Base-by-base conservation (phyloP, 176 grass and related monocot species). In the Cenchrus fungigraminus region DNA sequence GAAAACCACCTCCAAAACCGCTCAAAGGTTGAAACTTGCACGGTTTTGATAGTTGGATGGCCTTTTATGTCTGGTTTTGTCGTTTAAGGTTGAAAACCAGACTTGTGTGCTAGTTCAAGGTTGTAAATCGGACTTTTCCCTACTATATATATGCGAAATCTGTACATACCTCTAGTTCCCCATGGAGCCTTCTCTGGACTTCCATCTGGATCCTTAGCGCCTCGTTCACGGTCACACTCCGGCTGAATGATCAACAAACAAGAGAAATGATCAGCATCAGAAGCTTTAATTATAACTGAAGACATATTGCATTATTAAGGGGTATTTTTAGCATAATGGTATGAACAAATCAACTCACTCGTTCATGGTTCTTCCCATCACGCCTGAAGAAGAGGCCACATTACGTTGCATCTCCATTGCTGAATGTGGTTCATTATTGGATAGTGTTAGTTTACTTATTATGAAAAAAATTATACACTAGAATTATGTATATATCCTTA, bases 121-220 rank as follows among this genome's bases (percentile, higher is more conserved):
- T 25, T 25, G 25, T 25, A 25, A 25, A 25, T 25, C 25, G 25
- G 9, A 46, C 14, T 47, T n/a, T 73, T n/a, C n/a, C n/a, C n/a
- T n/a, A n/a, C 25, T 25, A 25, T 25, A 25, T 25, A 25, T 25
- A n/a, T n/a, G n/a, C 13, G 65, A 20, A 56, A 25, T 32, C 9
- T 57, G 49, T 52, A 74, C 31, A 14, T 9, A 95, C 97, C 91
- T 96, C 93, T 72, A 99, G 77, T 73, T 99, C 93, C 66, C 94
- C 97, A 58, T 96, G 97, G 28, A 99, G 69, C 78, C 97, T 94
- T 89, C 91, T 92, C 61, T 94, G 90, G 56, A 99, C 94, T 86
- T 99, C 97, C 93, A 96, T 88, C 78, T 94, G 90, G 91, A 99
- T 99, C 78, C 88, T 84, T 83, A 95, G 44, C 15, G 89, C 89